These are phyloP conservation scores for Lentinula guzmanii DNA, from an alignment of 768 basidiomycete genomes.

Conservation along the genomic window DNA sequence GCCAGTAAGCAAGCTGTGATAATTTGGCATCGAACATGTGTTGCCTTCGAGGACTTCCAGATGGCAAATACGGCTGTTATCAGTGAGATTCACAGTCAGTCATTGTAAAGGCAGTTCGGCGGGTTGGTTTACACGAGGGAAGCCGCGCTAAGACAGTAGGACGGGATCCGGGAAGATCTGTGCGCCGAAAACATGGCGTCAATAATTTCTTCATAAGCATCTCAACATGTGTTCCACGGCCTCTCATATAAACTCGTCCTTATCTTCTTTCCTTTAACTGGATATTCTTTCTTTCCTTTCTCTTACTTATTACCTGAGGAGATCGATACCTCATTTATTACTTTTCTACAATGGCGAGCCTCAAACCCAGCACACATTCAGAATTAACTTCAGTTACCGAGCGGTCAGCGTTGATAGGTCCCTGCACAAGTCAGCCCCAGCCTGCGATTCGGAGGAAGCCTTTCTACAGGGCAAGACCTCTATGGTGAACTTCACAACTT, in stretches of 20 bases:
- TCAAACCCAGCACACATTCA: background rate
- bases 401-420: slow-evolving; percentile 12
- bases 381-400: slow-evolving; percentile 3
- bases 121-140: too few species aligned
- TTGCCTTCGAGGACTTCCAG: too few species aligned
- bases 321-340: background rate
- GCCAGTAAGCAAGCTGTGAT: too few species aligned
- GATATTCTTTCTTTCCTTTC: background rate
- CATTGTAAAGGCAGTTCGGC: too few species aligned
- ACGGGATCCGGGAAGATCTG: too few species aligned
- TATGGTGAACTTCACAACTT: slow-evolving; percentile 32
- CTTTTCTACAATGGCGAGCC: background rate
- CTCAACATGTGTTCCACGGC: background rate
- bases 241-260: background rate
- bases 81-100: too few species aligned
- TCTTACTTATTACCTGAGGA: background rate
- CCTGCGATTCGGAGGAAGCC: slow-evolving; percentile 31
- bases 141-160: too few species aligned
- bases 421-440: background rate
- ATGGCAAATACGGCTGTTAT: too few species aligned
- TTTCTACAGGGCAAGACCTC: slow-evolving; percentile 44
- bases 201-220: background rate
- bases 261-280: background rate
- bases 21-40: too few species aligned
- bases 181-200: background rate